Percentiles rank a stretch among this genome's conserved stretches.
Evolutionary conservation across 805 yeast species (phyloP).

Genomic region (Clavispora phyllophila): DNA sequence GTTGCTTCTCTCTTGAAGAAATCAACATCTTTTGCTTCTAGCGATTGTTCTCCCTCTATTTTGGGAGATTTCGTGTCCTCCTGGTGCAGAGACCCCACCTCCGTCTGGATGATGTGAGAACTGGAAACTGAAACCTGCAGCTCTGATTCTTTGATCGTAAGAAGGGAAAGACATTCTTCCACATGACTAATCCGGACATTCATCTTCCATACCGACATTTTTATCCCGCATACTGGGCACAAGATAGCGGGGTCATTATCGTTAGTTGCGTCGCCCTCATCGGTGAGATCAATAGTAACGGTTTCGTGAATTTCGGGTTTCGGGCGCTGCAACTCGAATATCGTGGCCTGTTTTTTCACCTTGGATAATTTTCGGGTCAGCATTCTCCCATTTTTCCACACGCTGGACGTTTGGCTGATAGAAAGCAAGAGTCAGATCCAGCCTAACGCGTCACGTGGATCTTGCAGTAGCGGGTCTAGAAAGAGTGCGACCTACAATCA

Average conservation of each 20-base stretch:
- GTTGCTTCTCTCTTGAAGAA: too few relatives aligned
- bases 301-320: neutral
- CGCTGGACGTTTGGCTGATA: neutral
- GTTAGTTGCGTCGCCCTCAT: neutral
- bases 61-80: neutral
- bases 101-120: too few relatives aligned
- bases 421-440: neutral
- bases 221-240: conserved; percentile 52
- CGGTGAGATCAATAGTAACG: neutral
- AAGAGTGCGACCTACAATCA: neutral
- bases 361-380: neutral
- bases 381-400: neutral
- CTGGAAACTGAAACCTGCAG: neutral
- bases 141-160: conserved; percentile 22
- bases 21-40: neutral
- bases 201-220: conserved; percentile 34
- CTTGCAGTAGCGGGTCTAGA: neutral
- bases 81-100: too few relatives aligned
- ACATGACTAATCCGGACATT: conserved; percentile 50
- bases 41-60: neutral
- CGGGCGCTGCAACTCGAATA: neutral
- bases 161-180: conserved; percentile 42
- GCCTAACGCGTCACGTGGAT: neutral
- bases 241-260: neutral
- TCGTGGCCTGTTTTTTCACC: neutral